A percentile compares a stretch with the other conserved stretches of the same genome.
Conservation (phyloP, 1,284 basidiomycete species). For the Cutaneotrichosporon daszewskae region DNA sequence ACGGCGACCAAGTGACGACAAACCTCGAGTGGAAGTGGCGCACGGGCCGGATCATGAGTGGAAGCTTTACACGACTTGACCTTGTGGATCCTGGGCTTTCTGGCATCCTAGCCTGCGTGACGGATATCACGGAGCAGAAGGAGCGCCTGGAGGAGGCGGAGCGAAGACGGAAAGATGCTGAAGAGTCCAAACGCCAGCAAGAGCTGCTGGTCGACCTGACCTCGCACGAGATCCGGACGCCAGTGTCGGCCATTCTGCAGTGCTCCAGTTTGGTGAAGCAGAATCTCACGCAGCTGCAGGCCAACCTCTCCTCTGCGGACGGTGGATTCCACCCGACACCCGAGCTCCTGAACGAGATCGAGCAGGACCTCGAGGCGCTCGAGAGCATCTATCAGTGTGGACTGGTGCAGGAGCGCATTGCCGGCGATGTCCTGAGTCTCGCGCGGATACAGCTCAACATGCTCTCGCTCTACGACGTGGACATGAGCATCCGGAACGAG, state of each 20-base stretch:
- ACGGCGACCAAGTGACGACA: conserved; percentile 11
- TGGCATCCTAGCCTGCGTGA: conserved; percentile 39
- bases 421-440: conserved; percentile 47
- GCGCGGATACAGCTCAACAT: conserved; percentile 46
- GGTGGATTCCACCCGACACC: conserved; percentile 11
- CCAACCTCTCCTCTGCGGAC: conserved; percentile 5
- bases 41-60: conserved; percentile 27
- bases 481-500: conserved; percentile 32
- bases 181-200: conserved; percentile 27
- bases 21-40: conserved; percentile 34
- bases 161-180: conserved; percentile 17
- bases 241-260: conserved; percentile 31
- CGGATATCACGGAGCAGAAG: conserved; percentile 39
- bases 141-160: conserved; percentile 25
- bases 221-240: conserved; percentile 31
- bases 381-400: conserved; percentile 41
- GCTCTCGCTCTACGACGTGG: conserved; percentile 24
- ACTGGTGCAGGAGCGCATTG: conserved; percentile 48
- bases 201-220: conserved; percentile 34
- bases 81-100: conserved; percentile 8
- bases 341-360: conserved; percentile 28
- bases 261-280: conserved; percentile 31
- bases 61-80: conserved; percentile 36
- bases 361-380: conserved; percentile 36
- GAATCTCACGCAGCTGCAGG: conserved; percentile 22